phyloP scores from a whole-genome alignment of 148 eudicot species.

The Camellia japonica region DNA sequence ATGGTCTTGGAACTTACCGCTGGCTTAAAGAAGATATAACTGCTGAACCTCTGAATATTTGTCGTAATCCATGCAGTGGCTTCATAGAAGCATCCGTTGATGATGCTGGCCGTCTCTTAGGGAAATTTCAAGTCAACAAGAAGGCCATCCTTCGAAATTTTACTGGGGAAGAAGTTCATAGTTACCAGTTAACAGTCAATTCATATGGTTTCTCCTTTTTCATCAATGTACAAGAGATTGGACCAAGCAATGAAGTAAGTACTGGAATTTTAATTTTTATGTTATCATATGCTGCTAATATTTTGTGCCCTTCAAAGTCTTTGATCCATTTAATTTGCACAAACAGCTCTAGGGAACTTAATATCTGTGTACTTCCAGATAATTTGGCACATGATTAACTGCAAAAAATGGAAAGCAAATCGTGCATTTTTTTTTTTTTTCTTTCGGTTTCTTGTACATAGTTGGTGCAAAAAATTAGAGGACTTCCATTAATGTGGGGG shows the following conservation, averaged over 20 bases:
- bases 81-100: constrained; percentile 59
- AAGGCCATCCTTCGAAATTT: constrained; percentile 36
- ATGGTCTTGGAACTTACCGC: constrained; percentile 94
- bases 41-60: constrained; percentile 43
- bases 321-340: background rate
- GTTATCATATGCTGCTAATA: background rate
- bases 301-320: background rate
- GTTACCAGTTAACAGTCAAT: constrained; percentile 48
- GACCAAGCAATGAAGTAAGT: constrained; percentile 59
- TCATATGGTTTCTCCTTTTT: constrained; percentile 38
- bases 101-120: constrained; percentile 54
- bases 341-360: background rate
- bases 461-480: background rate
- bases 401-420: background rate
- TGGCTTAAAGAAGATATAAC: constrained; percentile 83
- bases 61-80: constrained; percentile 33
- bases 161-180: constrained; percentile 28
- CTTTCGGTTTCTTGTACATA: background rate
- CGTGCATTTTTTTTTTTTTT: background rate
- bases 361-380: background rate
- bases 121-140: constrained; percentile 43
- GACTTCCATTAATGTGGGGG: background rate
- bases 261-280: background rate
- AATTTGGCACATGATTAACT: background rate
- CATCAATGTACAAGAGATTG: constrained; percentile 66